Percentiles rank a stretch among this genome's conserved stretches.
Evolutionary conservation across 345 rosid genomes (phyloP).

Genomic region (Dipteronia sinensis): DNA sequence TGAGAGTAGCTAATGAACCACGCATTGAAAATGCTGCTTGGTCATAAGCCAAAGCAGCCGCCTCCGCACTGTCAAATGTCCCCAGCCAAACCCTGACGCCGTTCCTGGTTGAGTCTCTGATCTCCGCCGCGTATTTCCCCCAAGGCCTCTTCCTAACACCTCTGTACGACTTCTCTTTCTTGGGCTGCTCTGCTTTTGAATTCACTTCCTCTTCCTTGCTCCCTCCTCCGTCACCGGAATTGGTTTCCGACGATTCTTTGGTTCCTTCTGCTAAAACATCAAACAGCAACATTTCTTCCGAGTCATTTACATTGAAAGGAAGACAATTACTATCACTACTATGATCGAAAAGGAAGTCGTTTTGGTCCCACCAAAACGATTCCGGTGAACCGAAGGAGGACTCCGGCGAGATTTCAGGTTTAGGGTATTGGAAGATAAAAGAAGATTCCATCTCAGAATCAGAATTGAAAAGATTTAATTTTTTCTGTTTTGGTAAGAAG

Average conservation of each 20-base stretch:
- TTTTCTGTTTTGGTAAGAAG: background rate
- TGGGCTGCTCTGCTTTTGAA: constrained; percentile 18
- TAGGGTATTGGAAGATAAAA: constrained; percentile 22
- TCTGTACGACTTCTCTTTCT: constrained; percentile 47
- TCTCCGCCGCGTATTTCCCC: constrained; percentile 82
- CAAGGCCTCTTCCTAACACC: constrained; percentile 77
- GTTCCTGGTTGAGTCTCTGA: constrained; percentile 63
- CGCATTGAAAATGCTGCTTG: constrained; percentile 68
- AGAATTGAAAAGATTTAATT: background rate
- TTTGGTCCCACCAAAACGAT: constrained; percentile 41
- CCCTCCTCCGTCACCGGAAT: constrained; percentile 22
- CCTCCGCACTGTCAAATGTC: constrained; percentile 70
- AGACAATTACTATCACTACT: constrained; percentile 33
- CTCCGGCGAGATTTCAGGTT: constrained; percentile 34
- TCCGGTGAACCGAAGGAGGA: constrained; percentile 44
- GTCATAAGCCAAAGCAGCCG: constrained; percentile 76
- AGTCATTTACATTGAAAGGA: constrained; percentile 38
- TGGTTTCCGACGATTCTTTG: constrained; percentile 42
- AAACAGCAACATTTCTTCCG: constrained; percentile 46
- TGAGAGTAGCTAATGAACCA: constrained; percentile 60
- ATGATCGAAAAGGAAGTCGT: constrained; percentile 32
- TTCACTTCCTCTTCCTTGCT: constrained; percentile 43
- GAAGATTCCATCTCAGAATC: constrained; percentile 36
- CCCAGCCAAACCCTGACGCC: constrained; percentile 81
- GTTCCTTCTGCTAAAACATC: constrained; percentile 37